Percentiles rank a stretch among this genome's conserved stretches.
These are phyloP conservation scores for Piromyces sp. DNA, from an alignment of 192 early-diverging fungal species.

Conservation along the genomic window DNA sequence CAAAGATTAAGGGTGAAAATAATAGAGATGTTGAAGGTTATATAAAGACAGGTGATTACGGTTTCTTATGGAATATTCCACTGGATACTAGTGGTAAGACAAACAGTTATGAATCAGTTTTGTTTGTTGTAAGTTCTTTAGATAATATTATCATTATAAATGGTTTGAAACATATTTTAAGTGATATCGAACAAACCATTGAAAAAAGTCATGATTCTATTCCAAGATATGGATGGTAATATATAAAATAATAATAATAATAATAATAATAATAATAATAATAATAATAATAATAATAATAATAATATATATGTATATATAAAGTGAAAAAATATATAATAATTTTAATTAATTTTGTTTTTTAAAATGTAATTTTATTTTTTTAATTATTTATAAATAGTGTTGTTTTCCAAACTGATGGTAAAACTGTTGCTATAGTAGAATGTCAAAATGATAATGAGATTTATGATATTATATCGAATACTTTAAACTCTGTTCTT, in stretches of 20 bases:
- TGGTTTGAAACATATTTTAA: slow-evolving; percentile 52
- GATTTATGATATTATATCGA: slow-evolving; percentile 24
- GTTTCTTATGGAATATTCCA: slow-evolving; percentile 63
- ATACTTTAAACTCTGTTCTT: slow-evolving; percentile 44
- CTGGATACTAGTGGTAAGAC: slow-evolving; percentile 25
- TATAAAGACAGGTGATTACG: slow-evolving; percentile 64
- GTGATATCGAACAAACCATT: slow-evolving; percentile 54
- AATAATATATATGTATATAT: slow-evolving; percentile 23
- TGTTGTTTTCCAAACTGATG: background rate
- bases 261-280: too few relatives aligned
- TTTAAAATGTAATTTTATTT: background rate
- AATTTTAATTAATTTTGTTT: slow-evolving; percentile 11
- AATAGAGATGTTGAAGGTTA: slow-evolving; percentile 27
- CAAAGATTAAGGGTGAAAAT: slow-evolving; percentile 33
- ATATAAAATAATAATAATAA: slow-evolving; percentile 6
- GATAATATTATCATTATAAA: slow-evolving; percentile 51
- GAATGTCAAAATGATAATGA: background rate
- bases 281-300: too few relatives aligned
- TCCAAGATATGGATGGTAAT: slow-evolving; percentile 24
- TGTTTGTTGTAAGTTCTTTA: slow-evolving; percentile 62
- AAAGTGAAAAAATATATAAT: slow-evolving; percentile 16
- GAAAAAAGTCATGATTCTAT: slow-evolving; percentile 43
- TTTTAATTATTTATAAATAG: background rate
- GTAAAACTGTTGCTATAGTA: background rate
- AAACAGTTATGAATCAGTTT: slow-evolving; percentile 37